A percentile compares a stretch with the other conserved stretches of the same genome.
phyloP scores from a whole-genome alignment of 1,284 basidiomycete species.

The Laetiporus sulphureus region DNA sequence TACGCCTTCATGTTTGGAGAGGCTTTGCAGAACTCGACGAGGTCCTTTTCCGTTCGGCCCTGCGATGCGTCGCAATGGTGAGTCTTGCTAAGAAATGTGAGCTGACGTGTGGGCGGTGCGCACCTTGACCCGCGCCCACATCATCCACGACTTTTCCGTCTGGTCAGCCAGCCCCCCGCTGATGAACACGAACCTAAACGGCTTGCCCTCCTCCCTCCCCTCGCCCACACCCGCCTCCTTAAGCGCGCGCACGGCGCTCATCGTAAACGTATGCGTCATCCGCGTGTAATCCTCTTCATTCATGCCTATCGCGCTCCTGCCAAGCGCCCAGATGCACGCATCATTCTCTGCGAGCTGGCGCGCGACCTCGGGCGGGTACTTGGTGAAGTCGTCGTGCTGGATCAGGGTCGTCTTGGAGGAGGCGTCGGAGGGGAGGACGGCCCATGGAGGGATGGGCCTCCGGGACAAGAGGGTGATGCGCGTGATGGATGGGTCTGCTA shows the following conservation, averaged over 20 bases:
- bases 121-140: conserved; percentile 32
- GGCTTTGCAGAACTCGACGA: conserved; percentile 17
- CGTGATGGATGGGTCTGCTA: conserved; percentile 27
- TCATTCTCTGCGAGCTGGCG: conserved; percentile 28
- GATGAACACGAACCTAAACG: conserved; percentile 29
- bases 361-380: conserved; percentile 27
- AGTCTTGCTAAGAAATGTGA: neutral
- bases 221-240: conserved; percentile 24
- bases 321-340: conserved; percentile 36
- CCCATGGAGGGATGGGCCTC: conserved; percentile 27
- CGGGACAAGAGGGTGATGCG: conserved; percentile 30
- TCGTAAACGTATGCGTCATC: conserved; percentile 30
- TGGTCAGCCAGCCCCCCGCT: conserved; percentile 29
- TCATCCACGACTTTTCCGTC: conserved; percentile 20
- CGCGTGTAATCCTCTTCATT: conserved; percentile 30
- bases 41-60: conserved; percentile 26
- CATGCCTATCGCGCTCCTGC: conserved; percentile 26
- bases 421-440: conserved; percentile 24
- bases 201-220: conserved; percentile 14
- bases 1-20: conserved; percentile 18
- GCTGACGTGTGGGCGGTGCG: neutral
- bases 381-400: conserved; percentile 28
- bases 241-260: conserved; percentile 26
- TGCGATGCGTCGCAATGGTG: conserved; percentile 5
- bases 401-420: conserved; percentile 25